Conservation (phyloP, 2,329 filamentous ascomycete species). For the Parastagonospora avenae region DNA sequence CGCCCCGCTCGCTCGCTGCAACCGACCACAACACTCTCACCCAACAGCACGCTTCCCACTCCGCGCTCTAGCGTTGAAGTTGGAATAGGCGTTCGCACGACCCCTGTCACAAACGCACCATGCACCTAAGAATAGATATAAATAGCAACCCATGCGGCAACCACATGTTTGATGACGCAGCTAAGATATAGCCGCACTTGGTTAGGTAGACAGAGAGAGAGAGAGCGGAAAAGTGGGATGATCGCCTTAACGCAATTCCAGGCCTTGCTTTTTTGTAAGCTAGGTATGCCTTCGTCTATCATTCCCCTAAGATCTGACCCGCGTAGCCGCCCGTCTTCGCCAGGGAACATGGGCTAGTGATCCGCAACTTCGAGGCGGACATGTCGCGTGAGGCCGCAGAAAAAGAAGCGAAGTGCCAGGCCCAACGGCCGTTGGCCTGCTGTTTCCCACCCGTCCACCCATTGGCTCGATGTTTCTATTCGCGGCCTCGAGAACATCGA, state of each 20-base stretch:
- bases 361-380: no score
- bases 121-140: conserved; percentile 16
- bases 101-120: conserved; percentile 12
- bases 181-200: conserved; percentile 10
- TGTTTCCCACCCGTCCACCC: conserved; percentile 14
- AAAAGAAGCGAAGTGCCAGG: conserved; percentile 14
- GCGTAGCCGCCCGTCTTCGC: conserved; percentile 31
- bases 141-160: conserved; percentile 19
- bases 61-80: conserved; percentile 16
- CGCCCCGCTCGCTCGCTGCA: conserved; percentile 1
- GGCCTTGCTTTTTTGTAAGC: conserved; percentile 21
- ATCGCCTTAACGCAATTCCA: conserved; percentile 11
- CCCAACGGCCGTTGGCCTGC: conserved; percentile 5
- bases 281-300: conserved; percentile 6
- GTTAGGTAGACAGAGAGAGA: no score
- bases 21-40: conserved; percentile 2
- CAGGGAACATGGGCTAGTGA: no score
- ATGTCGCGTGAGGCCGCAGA: background rate
- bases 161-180: conserved; percentile 16
- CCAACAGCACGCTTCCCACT: conserved; percentile 3
- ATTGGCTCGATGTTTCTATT: conserved; percentile 32
- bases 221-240: no score
- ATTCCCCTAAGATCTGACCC: conserved; percentile 30
- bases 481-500: conserved; percentile 9
- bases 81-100: conserved; percentile 20